Evolutionary conservation across 108 stramenopile genomes (phyloP), one percentile per base, ranked within the genome.

Genomic region (Discostella stelligeroides): DNA sequence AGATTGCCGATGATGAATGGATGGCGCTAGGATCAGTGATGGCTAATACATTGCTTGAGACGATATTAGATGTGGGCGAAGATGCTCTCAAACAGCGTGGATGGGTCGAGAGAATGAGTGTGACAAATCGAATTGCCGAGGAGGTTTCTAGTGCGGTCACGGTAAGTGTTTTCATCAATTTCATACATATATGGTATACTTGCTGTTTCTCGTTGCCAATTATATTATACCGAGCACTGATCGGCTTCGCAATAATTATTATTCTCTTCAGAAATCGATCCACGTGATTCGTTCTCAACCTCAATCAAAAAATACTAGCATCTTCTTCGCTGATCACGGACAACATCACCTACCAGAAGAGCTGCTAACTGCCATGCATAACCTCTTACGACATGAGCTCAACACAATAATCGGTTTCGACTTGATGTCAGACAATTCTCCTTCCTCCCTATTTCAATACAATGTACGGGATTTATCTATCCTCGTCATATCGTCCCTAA

Each of bases 1-100:
- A 59, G 59, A 60, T 76, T 45, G 62, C 51, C 10, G 57, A 69
- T 27, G 75, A 76, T 51, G 75, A 76, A 39, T 76, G 75, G 75
- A 64, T 46, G 46, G 75, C 68, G 14, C 24, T 76, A 13, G 75
- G 75, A 14, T 66, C 68, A 27, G 63, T 68, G 5, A 65, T 76
- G 28, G 75, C 75, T 34, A 68, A 76, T 27, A 23, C 53, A 0
- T 61, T 76, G 60, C 51, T 66, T 18, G 75, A 76, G 43, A 70
- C 53, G 39, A 60, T 76, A 39, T 30, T 76, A 14, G 75, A 76
- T 47, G 67, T 76, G n/a, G 48, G 75, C 29, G 63, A 50, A 14
- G 62, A 64, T 9, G 68, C 68, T 11, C 37, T 76, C 20, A 62
- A 49, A 15, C 34, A 54, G 30, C 55, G 62, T 42, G 75, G 75